Evolutionary conservation across 169 alveolate genomes (phyloP).

Genomic region (Plasmodium reichenowi): DNA sequence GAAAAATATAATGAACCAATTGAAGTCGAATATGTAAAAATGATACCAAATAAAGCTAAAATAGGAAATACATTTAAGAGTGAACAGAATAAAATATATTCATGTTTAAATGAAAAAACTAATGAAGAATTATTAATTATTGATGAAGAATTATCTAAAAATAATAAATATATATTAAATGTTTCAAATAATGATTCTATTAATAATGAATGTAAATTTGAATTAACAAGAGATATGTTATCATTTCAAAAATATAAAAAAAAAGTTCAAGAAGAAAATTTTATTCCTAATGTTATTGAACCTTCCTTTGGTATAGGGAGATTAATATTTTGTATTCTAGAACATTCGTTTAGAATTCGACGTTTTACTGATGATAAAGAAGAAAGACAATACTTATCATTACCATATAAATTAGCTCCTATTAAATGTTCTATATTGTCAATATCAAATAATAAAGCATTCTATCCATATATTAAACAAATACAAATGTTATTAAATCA

Average conservation of each 20-base stretch:
- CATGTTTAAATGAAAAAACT: constrained; percentile 65
- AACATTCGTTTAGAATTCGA: constrained; percentile 95
- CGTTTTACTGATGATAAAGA: constrained; percentile 85
- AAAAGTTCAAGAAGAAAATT: constrained; percentile 94
- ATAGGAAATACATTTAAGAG: constrained; percentile 91
- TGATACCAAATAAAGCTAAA: constrained; percentile 89
- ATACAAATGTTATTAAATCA: constrained; percentile 71
- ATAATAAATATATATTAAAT: constrained; percentile 56
- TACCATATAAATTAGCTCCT: constrained; percentile 97
- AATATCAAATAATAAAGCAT: constrained; percentile 90
- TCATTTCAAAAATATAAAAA: constrained; percentile 90
- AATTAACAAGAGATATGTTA: constrained; percentile 86
- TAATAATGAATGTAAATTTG: constrained; percentile 5
- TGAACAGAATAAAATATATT: constrained; percentile 83
- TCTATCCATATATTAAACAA: constrained; percentile 84
- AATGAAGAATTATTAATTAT: constrained; percentile 77
- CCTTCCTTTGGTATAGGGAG: constrained; percentile 99
- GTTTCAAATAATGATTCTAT: constrained; percentile 3
- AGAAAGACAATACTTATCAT: constrained; percentile 93
- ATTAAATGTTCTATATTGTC: constrained; percentile 96
- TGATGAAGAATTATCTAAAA: constrained; percentile 79
- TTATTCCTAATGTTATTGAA: constrained; percentile 96
- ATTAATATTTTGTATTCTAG: constrained; percentile 94
- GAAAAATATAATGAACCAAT: constrained; percentile 92
- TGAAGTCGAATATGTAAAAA: constrained; percentile 85